Evolutionary conservation across 305 asterid species (phyloP).

Genomic region (Fraxinus nigra): DNA sequence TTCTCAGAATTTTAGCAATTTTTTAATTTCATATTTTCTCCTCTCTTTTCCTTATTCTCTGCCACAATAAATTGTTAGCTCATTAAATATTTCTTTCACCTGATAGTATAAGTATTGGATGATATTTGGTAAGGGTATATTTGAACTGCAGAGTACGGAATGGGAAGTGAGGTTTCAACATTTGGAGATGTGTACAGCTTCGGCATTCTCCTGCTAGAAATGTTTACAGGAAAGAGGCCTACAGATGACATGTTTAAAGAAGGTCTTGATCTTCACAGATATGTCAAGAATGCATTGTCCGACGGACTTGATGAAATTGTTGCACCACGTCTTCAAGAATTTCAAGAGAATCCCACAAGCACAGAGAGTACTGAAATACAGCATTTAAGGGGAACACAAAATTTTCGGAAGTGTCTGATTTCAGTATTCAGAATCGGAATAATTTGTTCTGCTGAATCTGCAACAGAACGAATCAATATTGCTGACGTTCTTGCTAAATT

Average conservation of each 20-base stretch:
- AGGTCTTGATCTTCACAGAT: constrained; percentile 21
- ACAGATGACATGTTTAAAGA: constrained; percentile 25
- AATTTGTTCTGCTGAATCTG: constrained; percentile 19
- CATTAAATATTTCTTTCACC: neutral
- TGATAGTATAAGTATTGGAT: neutral
- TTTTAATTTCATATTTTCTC: neutral
- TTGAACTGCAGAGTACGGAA: constrained; percentile 23
- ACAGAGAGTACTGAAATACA: neutral
- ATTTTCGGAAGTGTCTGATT: constrained; percentile 12
- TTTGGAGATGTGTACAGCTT: constrained; percentile 31
- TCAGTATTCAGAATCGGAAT: constrained; percentile 18
- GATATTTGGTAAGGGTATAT: neutral
- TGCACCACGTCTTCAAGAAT: constrained; percentile 11
- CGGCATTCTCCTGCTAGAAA: constrained; percentile 23
- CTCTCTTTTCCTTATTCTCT: neutral
- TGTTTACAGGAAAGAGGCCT: constrained; percentile 35
- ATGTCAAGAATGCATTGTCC: constrained; percentile 18
- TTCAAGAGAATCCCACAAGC: neutral
- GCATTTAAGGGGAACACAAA: neutral
- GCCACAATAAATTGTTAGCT: neutral
- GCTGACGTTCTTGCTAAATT: constrained; percentile 14
- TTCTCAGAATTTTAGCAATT: neutral
- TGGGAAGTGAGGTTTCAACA: constrained; percentile 26
- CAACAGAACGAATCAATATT: constrained; percentile 24
- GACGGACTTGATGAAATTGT: constrained; percentile 17